phyloP scores from a whole-genome alignment of 192 early-diverging fungal genomes.

The Oehlia diaphana region DNA sequence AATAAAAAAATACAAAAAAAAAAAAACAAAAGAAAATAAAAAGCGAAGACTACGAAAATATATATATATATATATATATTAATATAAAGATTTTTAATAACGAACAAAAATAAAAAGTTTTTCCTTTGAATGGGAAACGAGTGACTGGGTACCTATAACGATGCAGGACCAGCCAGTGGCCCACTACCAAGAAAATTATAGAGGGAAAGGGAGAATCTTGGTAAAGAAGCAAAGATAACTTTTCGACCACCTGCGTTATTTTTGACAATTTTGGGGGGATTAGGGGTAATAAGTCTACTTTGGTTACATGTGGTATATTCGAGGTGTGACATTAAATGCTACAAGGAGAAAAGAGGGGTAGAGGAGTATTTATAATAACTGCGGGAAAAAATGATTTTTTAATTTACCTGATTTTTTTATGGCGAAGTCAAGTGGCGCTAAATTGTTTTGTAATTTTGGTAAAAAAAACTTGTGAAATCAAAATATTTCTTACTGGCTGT shows the following conservation, averaged over 20 bases:
- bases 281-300: not conserved
- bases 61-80: not conserved
- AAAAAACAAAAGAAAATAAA: not conserved
- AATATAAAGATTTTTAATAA: not conserved
- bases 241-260: not conserved
- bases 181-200: slow-evolving; percentile 24
- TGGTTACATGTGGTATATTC: not conserved
- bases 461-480: not conserved
- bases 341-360: not conserved
- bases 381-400: not conserved
- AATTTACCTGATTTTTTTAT: not conserved
- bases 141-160: slow-evolving; percentile 33
- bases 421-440: not conserved
- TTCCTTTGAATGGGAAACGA: slow-evolving; percentile 27
- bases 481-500: not conserved
- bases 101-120: not conserved
- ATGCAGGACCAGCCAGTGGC: slow-evolving; percentile 35
- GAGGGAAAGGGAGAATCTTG: not conserved
- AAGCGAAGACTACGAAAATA: not conserved
- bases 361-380: not conserved
- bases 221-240: slow-evolving; percentile 26
- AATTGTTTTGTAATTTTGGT: not conserved
- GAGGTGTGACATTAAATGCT: not conserved
- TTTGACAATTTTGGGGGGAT: not conserved
- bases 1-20: not conserved